These are phyloP conservation scores for Camellia japonica DNA, from an alignment of 148 eudicot genomes.

Conservation along the genomic window DNA sequence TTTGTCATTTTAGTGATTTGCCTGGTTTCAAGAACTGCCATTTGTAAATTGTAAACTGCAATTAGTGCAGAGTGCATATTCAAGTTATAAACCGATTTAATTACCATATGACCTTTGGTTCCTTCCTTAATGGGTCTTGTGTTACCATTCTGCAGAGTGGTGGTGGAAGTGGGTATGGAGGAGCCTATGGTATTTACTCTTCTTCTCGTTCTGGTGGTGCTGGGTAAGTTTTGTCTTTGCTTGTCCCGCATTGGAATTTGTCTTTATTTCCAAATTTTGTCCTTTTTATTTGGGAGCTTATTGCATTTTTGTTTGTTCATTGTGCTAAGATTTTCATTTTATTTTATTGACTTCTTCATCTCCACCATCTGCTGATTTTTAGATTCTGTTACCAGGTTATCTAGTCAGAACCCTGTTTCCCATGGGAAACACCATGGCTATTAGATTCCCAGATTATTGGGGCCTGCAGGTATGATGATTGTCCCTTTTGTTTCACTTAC, in stretches of 20 bases:
- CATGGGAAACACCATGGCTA: conserved; percentile 56
- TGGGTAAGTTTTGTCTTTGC: conserved; percentile 44
- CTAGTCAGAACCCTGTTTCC: conserved; percentile 37
- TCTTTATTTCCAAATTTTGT: background rate
- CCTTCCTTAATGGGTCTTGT: background rate
- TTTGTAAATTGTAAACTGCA: background rate
- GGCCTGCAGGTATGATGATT: conserved; percentile 1
- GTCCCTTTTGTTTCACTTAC: background rate
- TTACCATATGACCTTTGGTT: background rate
- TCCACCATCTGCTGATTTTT: conserved; percentile 6
- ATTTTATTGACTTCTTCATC: background rate
- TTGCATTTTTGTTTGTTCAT: background rate
- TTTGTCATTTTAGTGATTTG: background rate
- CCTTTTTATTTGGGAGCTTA: background rate
- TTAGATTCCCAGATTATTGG: conserved; percentile 15
- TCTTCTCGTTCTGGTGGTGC: conserved; percentile 51
- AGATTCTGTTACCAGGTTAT: conserved; percentile 39
- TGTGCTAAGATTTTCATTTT: background rate
- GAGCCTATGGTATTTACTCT: conserved; percentile 69
- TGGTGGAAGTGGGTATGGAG: conserved; percentile 61
- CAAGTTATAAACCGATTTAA: background rate
- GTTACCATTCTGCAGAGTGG: conserved; percentile 42
- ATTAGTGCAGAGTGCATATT: background rate
- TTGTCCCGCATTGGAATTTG: background rate
- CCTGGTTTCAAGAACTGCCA: background rate